These are phyloP conservation scores for Penicillium cataractarum DNA, from an alignment of 495 filamentous ascomycete species.

Conservation along the genomic window DNA sequence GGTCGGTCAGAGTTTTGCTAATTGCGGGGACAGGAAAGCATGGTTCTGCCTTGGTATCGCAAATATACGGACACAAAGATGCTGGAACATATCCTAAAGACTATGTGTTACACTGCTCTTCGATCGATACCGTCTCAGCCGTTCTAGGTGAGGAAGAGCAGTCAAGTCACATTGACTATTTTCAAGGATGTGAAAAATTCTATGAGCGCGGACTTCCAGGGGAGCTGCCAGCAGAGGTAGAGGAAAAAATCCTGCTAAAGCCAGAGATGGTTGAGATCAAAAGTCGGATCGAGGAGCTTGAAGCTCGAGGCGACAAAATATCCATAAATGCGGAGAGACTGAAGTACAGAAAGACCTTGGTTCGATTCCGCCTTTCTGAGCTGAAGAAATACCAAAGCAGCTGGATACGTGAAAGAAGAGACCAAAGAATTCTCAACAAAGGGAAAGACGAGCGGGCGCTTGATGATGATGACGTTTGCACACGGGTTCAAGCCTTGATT, in stretches of 20 bases:
- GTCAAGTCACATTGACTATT: conserved; percentile 28
- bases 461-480: conserved; percentile 16
- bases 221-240: conserved; percentile 19
- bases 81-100: conserved; percentile 25
- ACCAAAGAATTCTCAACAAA: conserved; percentile 23
- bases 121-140: conserved; percentile 23
- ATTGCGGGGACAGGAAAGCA: conserved; percentile 18
- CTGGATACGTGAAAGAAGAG: conserved; percentile 22
- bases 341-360: conserved; percentile 18
- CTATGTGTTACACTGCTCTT: conserved; percentile 25
- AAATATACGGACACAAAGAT: conserved; percentile 29
- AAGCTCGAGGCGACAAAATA: conserved; percentile 9
- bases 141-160: conserved; percentile 28
- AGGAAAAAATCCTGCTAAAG: conserved; percentile 23
- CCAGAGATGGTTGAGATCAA: conserved; percentile 18
- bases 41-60: conserved; percentile 27
- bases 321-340: conserved; percentile 17
- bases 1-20: not conserved
- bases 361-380: conserved; percentile 17
- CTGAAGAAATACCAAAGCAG: conserved; percentile 23
- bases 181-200: conserved; percentile 22
- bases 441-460: conserved; percentile 21
- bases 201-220: conserved; percentile 21
- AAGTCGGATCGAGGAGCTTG: conserved; percentile 16
- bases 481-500: conserved; percentile 22